Evolutionary conservation across 2,329 filamentous ascomycete genomes (phyloP), one percentile per base, ranked within the genome.

Genomic region (Rhinocladiella mackenziei): DNA sequence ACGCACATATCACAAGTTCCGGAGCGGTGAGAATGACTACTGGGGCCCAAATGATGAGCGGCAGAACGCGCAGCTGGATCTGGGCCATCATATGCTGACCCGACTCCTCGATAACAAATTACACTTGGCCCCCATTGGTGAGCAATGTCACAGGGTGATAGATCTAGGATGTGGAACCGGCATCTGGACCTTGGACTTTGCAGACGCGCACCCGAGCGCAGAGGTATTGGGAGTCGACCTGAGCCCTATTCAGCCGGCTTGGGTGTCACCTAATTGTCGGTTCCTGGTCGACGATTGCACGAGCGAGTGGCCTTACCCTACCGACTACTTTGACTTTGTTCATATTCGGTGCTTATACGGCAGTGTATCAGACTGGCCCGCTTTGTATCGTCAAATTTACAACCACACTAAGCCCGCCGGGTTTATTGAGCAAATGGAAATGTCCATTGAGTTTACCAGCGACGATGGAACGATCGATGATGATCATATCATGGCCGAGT

Each of bases 401-500:
- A 13, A 13, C 5, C 43, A 35, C 29, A 42, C 52, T 10, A 59
- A 56, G 13, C 67, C 68, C 0, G 69, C 67, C 13, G 70, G 67
- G 13, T 70, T 59, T 54, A 56, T 71, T n/a, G 69, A 74, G 35
- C 35, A 45, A 18, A 29, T 41, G 13, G 43, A 45, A 23, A 17
- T 30, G 22, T 17, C 23, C 8, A 29, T 45, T n/a, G 29, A 46
- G 23, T 38, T 25, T 8, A 34, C 32, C 14, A 25, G 26, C 18
- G 43, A 50, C 32, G 68, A 73, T 37, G 65, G 56, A 8, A 65
- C 58, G 8, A 57, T 67, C 50, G 53, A 30, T 19, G 17, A 54
- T 0, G 56, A 56, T 0, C 63, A 63, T 20, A 59, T 67, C 42
- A 65, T 62, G 17, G 32, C 45, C 3, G 22, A 48, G 18, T 60